Percentiles rank a stretch among this genome's conserved stretches.
These are phyloP conservation scores for Gynochthodes officinalis DNA, from an alignment of 257 asterid genomes.

Conservation along the genomic window DNA sequence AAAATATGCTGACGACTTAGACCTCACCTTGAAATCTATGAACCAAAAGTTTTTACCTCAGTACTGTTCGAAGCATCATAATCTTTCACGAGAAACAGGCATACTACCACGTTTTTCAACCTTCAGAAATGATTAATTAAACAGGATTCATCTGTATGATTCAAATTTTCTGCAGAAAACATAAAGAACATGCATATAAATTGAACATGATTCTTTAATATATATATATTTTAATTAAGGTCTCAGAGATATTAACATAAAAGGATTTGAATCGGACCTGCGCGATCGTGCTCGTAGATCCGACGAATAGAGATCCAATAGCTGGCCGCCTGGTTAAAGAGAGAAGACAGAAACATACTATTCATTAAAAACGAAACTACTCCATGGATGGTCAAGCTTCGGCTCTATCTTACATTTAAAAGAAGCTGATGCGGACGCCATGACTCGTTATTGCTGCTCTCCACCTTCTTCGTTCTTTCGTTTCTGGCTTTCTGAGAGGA, in stretches of 20 bases:
- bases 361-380: neutral
- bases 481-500: neutral
- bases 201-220: no score
- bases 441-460: neutral
- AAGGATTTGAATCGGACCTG: neutral
- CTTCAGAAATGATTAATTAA: no score
- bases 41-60: neutral
- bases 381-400: neutral
- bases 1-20: neutral
- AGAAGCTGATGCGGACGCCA: neutral
- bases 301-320: neutral
- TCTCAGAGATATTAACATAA: no score
- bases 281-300: neutral
- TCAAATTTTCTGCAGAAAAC: no score
- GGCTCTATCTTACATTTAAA: neutral
- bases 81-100: no score
- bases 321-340: neutral
- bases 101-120: neutral
- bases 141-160: no score
- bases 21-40: neutral
- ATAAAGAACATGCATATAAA: no score
- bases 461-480: neutral
- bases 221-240: no score
- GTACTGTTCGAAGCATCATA: neutral
- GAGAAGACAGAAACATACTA: neutral